Percentiles rank a stretch among this genome's conserved stretches.
Conservation (phyloP, 805 yeast species). For the Crinitomyces ghanaensis region DNA sequence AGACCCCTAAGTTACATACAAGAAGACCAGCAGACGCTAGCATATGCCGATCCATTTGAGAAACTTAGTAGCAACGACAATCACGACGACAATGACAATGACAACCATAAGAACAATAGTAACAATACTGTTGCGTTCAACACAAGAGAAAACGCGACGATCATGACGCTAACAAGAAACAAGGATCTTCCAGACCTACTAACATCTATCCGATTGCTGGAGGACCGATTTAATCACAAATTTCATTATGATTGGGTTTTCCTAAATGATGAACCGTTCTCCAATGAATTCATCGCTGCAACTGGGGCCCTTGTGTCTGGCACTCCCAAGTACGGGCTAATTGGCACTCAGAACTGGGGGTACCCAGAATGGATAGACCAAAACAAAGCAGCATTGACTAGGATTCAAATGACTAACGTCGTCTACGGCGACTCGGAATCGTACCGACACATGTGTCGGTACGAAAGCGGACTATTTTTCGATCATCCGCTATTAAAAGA, state of each 20-base stretch:
- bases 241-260: constrained; percentile 87
- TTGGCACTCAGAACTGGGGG: constrained; percentile 75
- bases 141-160: constrained; percentile 54
- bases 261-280: constrained; percentile 70
- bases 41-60: no score
- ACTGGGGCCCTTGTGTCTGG: constrained; percentile 59
- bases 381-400: constrained; percentile 46
- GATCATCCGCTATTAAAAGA: constrained; percentile 61
- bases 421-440: constrained; percentile 59
- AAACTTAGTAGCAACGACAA: no score
- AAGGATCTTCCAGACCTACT: constrained; percentile 52
- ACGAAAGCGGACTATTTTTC: constrained; percentile 81
- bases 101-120: no score
- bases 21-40: no score
- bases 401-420: constrained; percentile 43
- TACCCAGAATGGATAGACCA: constrained; percentile 76
- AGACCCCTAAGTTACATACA: no score
- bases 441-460: constrained; percentile 87
- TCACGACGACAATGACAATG: no score
- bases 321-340: constrained; percentile 56
- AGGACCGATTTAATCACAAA: constrained; percentile 69
- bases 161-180: constrained; percentile 71
- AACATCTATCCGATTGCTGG: constrained; percentile 61
- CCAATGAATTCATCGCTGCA: constrained; percentile 57
- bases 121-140: no score